Base-by-base conservation (phyloP, 2,329 filamentous ascomycete species). In the Tolypocladium inflatum region DNA sequence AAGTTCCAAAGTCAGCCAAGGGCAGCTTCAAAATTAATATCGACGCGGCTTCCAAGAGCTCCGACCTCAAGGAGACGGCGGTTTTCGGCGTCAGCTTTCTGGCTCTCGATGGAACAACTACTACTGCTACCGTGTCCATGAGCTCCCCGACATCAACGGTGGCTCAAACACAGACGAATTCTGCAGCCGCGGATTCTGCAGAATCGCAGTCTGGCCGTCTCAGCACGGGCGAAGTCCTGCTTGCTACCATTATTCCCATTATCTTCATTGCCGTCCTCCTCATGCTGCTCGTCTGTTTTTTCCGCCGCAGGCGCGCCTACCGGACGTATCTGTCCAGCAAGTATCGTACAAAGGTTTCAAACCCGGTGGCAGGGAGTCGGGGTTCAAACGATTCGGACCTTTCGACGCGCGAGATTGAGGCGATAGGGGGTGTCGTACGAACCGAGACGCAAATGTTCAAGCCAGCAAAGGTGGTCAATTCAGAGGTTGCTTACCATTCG, bases 191-290 rank as follows among this genome's bases (percentile, higher is more conserved):
- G 7, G 58, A 60, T 26, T 54, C 62, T 15, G 50, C 58, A 6
- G 62, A 64, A 1, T 55, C 61, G 15, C 55, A 60, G 42, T 42
- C 57, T n/a, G 60, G 61, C 11, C 68, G 65, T 33, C 52, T 72
- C 8, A 68, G 62, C 26, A 74, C 66, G 3, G 65, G 65, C 26
- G 66, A 71, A 4, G 71, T 79, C 26, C 65, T 80, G 7, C 63
- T 79, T 17, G 78, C 76, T 1, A 73, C 76, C 3, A 70, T 80
- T 3, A 66, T 80, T 3, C 77, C 78, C 2, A 62, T 79, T 17
- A 61, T 78, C 1, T 64, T 71, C 23, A 57, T 75, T 13, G 61
- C 71, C 0, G 60, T 74, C 5, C 59, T 72, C 10, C 61, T 72
- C 21, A 63, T 72, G 62, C 59, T 74, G 3, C 60, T 74, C 7